Base-by-base conservation (phyloP, 1,139 yeast genomes). In the Yamadazyma taylorii region DNA sequence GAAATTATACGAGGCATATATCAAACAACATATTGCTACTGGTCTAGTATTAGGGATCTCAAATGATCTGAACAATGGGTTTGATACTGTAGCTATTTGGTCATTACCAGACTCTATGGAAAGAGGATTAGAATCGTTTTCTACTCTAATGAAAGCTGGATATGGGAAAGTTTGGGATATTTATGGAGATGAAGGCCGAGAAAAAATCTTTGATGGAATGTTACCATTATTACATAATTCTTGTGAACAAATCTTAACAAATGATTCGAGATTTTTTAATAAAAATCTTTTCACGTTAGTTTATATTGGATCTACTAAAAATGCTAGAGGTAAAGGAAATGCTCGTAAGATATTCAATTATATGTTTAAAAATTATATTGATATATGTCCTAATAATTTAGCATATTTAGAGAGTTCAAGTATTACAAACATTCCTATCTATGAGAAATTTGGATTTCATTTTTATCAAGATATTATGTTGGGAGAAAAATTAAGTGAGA, bases 261-360 rank as follows among this genome's bases (percentile, higher is more conserved):
- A 50, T 23, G 74, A 69, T 46, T 42, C 57, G 7, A 48, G 73
- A 31, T 68, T 71, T 38, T 47, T 58, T 41, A 63, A 60, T 33
- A 70, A 69, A 38, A 66, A 69, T 30, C 55, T 69, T 6, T 81
- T 70, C 62, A 79, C 84, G 13, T 67, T 81, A 51, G 84, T 81
- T 25, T 81, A 81, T 51, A 59, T 81, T 32, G 87, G 85, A 2
- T 74, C 83, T 6, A 62, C 74, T 9, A 71, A 69, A n/a, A 51
- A 58, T 16, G 84, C 85, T 8, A 66, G 84, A 50, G 87, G 87
- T 25, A 80, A 80, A 55, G 87, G 87, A 7, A 79, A 81, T 53
- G 79, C 73, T n/a, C 58, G 86, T 33, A 67, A 67, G 35, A 64
- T 79, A 51, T 73, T 81, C 46, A 76, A 78, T n/a, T 72, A 65